These are phyloP conservation scores for Baudoinia panamericana DNA, from an alignment of 495 filamentous ascomycete genomes.

Conservation along the genomic window DNA sequence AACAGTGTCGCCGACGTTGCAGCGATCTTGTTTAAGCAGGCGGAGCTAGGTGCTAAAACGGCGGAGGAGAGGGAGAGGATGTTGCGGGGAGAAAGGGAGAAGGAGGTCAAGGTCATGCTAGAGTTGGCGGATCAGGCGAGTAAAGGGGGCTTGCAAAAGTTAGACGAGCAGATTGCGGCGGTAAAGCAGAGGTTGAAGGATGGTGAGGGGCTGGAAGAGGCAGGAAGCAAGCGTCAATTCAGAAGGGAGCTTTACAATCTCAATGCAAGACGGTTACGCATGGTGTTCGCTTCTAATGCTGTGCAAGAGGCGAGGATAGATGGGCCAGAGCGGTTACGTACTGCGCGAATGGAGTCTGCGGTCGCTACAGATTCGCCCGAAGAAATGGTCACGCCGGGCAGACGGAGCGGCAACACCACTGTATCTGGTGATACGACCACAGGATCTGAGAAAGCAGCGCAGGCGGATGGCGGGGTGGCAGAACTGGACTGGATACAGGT, in stretches of 20 bases:
- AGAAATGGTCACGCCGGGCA: no score
- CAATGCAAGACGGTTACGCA: neutral
- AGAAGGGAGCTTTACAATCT: neutral
- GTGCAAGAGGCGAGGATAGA: neutral
- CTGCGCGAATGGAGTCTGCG: no score
- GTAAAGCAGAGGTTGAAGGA: constrained; percentile 14
- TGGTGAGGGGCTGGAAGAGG: neutral
- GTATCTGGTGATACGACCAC: no score
- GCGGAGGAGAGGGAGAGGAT: constrained; percentile 25
- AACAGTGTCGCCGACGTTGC: constrained; percentile 80
- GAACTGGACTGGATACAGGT: neutral
- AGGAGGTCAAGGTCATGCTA: constrained; percentile 34
- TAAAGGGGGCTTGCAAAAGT: constrained; percentile 28
- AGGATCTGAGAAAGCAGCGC: no score
- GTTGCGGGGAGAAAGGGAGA: constrained; percentile 30
- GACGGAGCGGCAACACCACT: no score
- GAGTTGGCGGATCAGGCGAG: constrained; percentile 26
- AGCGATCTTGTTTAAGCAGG: constrained; percentile 51
- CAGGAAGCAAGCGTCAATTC: constrained; percentile 2
- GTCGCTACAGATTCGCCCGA: no score
- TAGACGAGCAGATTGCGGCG: constrained; percentile 29
- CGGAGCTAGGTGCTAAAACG: constrained; percentile 17
- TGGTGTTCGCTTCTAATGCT: constrained; percentile 3
- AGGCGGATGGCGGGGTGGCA: no score
- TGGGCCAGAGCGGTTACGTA: neutral